Evolutionary conservation across 1,284 basidiomycete species (phyloP), one percentile per base, ranked within the genome.

Genomic region (Exobasidium rhododendri): DNA sequence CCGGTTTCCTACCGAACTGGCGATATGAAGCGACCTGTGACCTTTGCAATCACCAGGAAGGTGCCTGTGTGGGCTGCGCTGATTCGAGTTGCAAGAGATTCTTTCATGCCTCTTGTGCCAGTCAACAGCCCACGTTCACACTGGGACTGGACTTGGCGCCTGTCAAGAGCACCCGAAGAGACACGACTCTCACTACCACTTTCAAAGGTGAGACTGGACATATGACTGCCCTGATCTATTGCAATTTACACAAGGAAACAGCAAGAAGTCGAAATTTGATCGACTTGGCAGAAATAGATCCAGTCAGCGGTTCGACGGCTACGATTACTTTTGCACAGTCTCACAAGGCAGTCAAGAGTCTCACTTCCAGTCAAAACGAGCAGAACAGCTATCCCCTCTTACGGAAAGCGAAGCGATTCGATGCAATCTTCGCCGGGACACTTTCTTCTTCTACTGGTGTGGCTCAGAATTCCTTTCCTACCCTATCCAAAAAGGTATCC

Each of bases 21-120:
- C 64, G 80, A 4, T 82, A 77, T 62, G 68, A 74, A 11, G 46
- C 32, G 20, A 49, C 65, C 26, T 46, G 59, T 51, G 43, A 62
- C 82, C 82, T 58, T 82, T 85, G 69, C 85, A 86, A 54, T 89
- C 87, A 87, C 80, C 83, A 61, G 80, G n/a, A 43, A 28, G 94
- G 94, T 13, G 90, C 90, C 0, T 89, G 89, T 55, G 84, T 94
- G 22, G 85, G 85, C 49, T 98, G 94, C 81, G 85, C 82, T 44
- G 91, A 92, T 68, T 53, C 67, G 4, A 43, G 28, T 7, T 97
- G 94, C 78, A 82, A 82, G 5, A 85, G 85, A 56, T 86, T 88
- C 61, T 93, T 88, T 78, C 94, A 98, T 80, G 85, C 89, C 10
- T 89, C 90, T 0, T 98, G 94, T 77, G 94, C 92, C 11, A 96